These are phyloP conservation scores for Ustilago tritici DNA, from an alignment of 1,284 basidiomycete species.

Conservation along the genomic window DNA sequence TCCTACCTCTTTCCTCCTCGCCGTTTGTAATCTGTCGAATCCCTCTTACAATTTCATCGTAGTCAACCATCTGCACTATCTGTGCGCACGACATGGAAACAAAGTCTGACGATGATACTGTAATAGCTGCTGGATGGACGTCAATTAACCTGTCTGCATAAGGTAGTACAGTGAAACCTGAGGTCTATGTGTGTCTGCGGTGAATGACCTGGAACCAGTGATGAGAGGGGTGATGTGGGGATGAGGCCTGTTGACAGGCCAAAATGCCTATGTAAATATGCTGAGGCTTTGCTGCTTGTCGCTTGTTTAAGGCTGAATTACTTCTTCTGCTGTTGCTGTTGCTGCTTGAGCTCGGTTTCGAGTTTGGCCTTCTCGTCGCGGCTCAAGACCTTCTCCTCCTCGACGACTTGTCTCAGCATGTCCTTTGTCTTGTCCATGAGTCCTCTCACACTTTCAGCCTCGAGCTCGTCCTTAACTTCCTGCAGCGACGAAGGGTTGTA, in stretches of 20 bases:
- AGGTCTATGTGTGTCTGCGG: not conserved
- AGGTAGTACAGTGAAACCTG: not conserved
- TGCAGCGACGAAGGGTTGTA: slow-evolving; percentile 35
- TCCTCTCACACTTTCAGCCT: slow-evolving; percentile 34
- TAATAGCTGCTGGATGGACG: not conserved
- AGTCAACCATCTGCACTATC: not conserved
- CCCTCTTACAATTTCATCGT: not conserved
- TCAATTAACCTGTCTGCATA: slow-evolving; percentile 11
- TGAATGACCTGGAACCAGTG: not conserved
- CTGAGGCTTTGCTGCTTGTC: not conserved
- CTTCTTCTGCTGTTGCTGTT: slow-evolving; percentile 18
- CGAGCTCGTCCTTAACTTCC: slow-evolving; percentile 30
- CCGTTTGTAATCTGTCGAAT: not conserved
- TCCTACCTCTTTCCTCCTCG: not conserved
- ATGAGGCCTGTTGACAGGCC: not conserved
- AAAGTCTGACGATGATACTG: not conserved
- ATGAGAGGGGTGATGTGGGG: slow-evolving; percentile 10
- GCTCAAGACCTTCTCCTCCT: slow-evolving; percentile 49
- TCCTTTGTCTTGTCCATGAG: slow-evolving; percentile 57
- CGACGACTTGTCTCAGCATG: slow-evolving; percentile 57
- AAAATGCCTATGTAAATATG: not conserved
- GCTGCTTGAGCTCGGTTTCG: slow-evolving; percentile 23
- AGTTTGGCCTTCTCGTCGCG: slow-evolving; percentile 23
- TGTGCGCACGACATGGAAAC: not conserved
- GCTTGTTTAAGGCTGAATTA: not conserved